Conservation (phyloP, 1,139 yeast species). For the Scheffersomyces cryptocercus region DNA sequence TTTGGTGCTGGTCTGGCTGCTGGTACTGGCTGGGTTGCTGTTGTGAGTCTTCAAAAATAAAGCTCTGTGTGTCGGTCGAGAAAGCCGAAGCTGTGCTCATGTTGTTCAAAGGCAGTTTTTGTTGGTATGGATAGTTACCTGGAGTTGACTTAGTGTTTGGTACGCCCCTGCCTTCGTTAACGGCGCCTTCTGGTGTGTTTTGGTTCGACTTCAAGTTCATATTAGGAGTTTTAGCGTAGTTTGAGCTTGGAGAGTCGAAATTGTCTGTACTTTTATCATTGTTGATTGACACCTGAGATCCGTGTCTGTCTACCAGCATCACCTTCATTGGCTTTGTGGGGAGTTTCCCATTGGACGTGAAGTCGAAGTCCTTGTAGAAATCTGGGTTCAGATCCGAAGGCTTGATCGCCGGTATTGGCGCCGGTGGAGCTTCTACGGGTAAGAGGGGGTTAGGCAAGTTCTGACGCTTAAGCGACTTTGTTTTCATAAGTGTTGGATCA, state of each 20-base stretch:
- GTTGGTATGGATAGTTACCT: constrained; percentile 17
- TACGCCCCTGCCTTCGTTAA: background rate
- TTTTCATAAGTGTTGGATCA: constrained; percentile 24
- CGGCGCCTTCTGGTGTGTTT: background rate
- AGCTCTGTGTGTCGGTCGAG: constrained; percentile 31
- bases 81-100: constrained; percentile 1
- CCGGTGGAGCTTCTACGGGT: constrained; percentile 19
- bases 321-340: constrained; percentile 48
- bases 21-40: background rate
- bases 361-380: constrained; percentile 39
- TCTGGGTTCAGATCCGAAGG: constrained; percentile 10
- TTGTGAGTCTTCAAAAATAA: constrained; percentile 23
- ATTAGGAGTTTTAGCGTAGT: background rate
- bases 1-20: too few species aligned
- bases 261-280: constrained; percentile 1
- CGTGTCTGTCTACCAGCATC: constrained; percentile 26
- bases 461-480: constrained; percentile 28
- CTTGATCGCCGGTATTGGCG: constrained; percentile 6
- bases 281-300: background rate
- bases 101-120: constrained; percentile 10
- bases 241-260: background rate
- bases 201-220: background rate
- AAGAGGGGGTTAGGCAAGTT: constrained; percentile 28
- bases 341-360: constrained; percentile 45
- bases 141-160: background rate